Percentiles rank a stretch among this genome's conserved stretches.
These are phyloP conservation scores for Trichoderma gamsii DNA, from an alignment of 495 filamentous ascomycete species.

Conservation along the genomic window DNA sequence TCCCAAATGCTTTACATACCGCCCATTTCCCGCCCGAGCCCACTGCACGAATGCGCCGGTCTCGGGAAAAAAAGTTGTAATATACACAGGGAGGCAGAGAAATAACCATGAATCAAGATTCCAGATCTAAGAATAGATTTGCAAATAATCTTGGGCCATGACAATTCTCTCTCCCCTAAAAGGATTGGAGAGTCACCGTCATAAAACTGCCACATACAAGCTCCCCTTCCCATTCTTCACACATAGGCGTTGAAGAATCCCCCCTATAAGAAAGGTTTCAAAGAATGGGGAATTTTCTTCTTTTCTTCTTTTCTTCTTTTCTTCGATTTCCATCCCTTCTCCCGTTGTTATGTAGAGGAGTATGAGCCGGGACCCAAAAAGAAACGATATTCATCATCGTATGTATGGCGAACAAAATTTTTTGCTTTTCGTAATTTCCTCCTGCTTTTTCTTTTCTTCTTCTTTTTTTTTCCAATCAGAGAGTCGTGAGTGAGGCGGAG, in stretches of 20 bases:
- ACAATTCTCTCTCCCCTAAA: background rate
- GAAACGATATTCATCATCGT: background rate
- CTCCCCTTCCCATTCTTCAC: background rate
- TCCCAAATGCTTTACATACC: background rate
- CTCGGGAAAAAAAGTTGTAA: background rate
- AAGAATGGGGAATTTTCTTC: background rate
- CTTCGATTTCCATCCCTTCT: background rate
- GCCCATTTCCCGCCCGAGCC: background rate
- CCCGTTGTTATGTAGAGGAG: background rate
- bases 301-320: background rate
- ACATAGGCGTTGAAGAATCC: background rate
- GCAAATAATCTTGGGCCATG: background rate
- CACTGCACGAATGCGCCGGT: background rate
- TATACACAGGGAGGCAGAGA: background rate
- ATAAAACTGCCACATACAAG: background rate
- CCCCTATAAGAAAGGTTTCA: background rate
- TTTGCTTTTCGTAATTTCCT: slow-evolving; percentile 24
- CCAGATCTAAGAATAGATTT: background rate
- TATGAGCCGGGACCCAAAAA: no score
- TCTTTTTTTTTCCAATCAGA: background rate
- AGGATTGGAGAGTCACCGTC: slow-evolving; percentile 2
- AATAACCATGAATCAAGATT: background rate
- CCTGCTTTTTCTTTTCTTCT: slow-evolving; percentile 13
- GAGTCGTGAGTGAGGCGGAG: slow-evolving; percentile 4
- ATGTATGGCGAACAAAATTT: background rate